Conservation (phyloP, 2,329 filamentous ascomycete species). For the Pseudocercospora crystallina region DNA sequence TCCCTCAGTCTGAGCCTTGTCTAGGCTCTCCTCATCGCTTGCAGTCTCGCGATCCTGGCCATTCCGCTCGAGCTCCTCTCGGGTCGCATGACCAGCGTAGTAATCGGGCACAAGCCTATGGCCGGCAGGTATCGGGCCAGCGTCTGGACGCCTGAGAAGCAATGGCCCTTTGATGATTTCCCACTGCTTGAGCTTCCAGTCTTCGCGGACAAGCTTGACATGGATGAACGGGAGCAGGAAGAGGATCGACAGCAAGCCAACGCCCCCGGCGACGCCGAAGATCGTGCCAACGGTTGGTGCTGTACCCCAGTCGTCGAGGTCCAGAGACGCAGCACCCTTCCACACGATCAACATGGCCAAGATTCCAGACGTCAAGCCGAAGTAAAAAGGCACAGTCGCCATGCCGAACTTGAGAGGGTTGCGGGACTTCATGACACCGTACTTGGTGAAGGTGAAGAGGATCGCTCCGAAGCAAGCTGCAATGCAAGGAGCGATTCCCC, state of each 20-base stretch:
- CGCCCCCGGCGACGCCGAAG: conserved; percentile 53
- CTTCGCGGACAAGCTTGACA: conserved; percentile 58
- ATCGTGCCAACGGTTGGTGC: conserved; percentile 54
- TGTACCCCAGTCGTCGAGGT: conserved; percentile 44
- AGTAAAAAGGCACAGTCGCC: conserved; percentile 49
- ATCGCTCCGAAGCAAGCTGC: conserved; percentile 47
- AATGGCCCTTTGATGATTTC: conserved; percentile 53
- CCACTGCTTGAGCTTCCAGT: conserved; percentile 60
- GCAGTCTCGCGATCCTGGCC: conserved; percentile 16
- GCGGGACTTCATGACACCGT: conserved; percentile 46
- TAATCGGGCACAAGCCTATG: conserved; percentile 23
- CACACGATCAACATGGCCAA: conserved; percentile 58
- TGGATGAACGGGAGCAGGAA: conserved; percentile 63
- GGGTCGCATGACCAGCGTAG: conserved; percentile 41
- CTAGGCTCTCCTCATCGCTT: conserved; percentile 16
- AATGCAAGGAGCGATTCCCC: conserved; percentile 47
- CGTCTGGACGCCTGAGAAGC: conserved; percentile 20
- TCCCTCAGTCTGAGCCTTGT: conserved; percentile 5
- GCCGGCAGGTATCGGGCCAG: conserved; percentile 5
- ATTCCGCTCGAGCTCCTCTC: conserved; percentile 48
- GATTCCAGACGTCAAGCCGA: conserved; percentile 46
- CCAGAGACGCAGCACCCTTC: conserved; percentile 48
- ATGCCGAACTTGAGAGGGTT: conserved; percentile 51
- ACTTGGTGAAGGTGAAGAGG: conserved; percentile 50
- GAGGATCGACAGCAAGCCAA: conserved; percentile 49